Evolutionary conservation across 371 early-diverging fungal species (phyloP).

Genomic region (Mucor velutinosus): DNA sequence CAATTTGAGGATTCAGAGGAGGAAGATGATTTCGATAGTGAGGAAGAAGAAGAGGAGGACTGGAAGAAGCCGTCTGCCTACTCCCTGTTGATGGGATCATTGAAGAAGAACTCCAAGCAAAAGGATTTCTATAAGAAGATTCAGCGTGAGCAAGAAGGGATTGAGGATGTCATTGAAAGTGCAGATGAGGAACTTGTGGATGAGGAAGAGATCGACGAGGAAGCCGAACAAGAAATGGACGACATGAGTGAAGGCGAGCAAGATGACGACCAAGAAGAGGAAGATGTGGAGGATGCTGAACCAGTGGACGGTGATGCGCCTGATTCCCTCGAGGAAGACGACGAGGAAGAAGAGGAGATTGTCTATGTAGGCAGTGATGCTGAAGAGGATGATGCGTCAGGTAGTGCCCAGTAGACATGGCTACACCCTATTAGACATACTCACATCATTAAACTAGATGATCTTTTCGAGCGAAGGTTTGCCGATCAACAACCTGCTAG

Average conservation of each 20-base stretch:
- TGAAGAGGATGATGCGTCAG: constrained; percentile 33
- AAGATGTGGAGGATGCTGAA: constrained; percentile 26
- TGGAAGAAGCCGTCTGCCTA: constrained; percentile 56
- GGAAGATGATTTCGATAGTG: constrained; percentile 36
- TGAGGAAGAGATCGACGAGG: constrained; percentile 33
- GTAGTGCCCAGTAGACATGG: background rate
- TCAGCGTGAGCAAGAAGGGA: constrained; percentile 46
- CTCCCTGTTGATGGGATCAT: constrained; percentile 41
- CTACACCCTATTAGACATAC: background rate
- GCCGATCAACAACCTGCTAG: constrained; percentile 47
- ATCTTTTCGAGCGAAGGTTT: constrained; percentile 43
- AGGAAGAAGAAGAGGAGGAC: constrained; percentile 35
- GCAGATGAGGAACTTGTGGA: constrained; percentile 44
- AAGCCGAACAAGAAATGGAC: constrained; percentile 33
- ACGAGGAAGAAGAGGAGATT: constrained; percentile 33
- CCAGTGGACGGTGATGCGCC: constrained; percentile 39
- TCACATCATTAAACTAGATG: constrained; percentile 12
- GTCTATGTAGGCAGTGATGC: constrained; percentile 42
- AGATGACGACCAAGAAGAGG: constrained; percentile 23
- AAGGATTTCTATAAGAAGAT: constrained; percentile 46
- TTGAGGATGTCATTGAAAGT: constrained; percentile 16
- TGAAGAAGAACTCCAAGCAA: constrained; percentile 52
- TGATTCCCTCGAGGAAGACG: constrained; percentile 21
- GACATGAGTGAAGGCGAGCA: constrained; percentile 21
- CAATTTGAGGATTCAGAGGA: constrained; percentile 32